Conservation (phyloP, 192 early-diverging fungal species). For the Pilobolus umbonatus region DNA sequence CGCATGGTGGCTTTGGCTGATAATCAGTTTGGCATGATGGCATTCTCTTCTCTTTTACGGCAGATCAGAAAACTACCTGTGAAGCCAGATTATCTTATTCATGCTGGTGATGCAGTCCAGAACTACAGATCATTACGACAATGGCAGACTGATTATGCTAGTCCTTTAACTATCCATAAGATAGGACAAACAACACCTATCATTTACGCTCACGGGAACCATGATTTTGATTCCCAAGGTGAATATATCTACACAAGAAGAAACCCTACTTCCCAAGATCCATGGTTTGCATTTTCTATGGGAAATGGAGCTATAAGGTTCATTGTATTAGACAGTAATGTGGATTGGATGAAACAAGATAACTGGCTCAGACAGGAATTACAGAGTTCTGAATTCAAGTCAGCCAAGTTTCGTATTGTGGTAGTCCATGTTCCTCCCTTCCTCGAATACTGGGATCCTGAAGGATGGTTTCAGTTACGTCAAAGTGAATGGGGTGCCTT, state of each 20-base stretch:
- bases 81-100: constrained; percentile 51
- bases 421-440: constrained; percentile 72
- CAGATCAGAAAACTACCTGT: constrained; percentile 8
- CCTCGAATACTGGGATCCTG: constrained; percentile 71
- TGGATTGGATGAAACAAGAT: constrained; percentile 56
- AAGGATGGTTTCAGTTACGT: constrained; percentile 58
- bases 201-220: constrained; percentile 73
- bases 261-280: constrained; percentile 33
- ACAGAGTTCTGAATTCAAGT: constrained; percentile 42
- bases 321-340: constrained; percentile 66
- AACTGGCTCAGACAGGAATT: constrained; percentile 58
- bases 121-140: constrained; percentile 48
- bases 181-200: constrained; percentile 54
- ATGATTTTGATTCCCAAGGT: constrained; percentile 58
- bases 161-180: constrained; percentile 52
- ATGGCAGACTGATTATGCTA: constrained; percentile 68
- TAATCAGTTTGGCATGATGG: constrained; percentile 45
- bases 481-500: constrained; percentile 71
- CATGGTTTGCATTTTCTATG: constrained; percentile 53
- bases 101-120: constrained; percentile 70
- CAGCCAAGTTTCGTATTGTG: constrained; percentile 58
- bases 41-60: constrained; percentile 33
- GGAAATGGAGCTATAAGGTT: constrained; percentile 50
- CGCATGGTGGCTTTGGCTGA: constrained; percentile 37
- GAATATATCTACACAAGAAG: constrained; percentile 44